Conservation (phyloP, 2,329 filamentous ascomycete genomes). For the Gnomoniopsis smithogilvyi region DNA sequence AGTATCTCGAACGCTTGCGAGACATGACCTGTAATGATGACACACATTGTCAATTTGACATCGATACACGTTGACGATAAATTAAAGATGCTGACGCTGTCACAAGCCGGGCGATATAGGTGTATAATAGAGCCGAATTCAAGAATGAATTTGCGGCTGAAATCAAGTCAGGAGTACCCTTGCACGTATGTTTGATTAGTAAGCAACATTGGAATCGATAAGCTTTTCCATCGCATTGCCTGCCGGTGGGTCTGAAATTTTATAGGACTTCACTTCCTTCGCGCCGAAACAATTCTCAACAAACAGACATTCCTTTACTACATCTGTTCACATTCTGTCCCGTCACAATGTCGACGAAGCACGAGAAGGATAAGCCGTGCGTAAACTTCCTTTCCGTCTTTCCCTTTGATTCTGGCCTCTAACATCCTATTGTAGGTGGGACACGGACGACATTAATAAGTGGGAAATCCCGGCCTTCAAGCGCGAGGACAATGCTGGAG, state of each 20-base stretch:
- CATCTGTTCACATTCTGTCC: neutral
- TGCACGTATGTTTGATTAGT: no score
- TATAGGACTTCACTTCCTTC: neutral
- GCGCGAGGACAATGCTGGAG: constrained; percentile 77
- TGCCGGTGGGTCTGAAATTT: constrained; percentile 5
- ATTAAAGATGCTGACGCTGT: no score
- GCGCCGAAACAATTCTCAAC: neutral
- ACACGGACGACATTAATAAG: constrained; percentile 95
- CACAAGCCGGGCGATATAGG: no score
- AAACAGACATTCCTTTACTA: neutral
- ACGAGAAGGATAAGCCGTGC: constrained; percentile 78
- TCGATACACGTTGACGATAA: no score
- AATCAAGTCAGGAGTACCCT: no score
- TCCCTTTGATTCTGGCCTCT: neutral
- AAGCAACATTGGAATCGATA: neutral
- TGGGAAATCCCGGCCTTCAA: constrained; percentile 91
- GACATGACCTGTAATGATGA: no score
- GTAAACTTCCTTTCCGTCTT: neutral
- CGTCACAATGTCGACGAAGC: constrained; percentile 73
- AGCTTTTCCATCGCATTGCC: neutral
- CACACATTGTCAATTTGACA: no score
- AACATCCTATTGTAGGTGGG: constrained; percentile 51
- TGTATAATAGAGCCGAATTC: no score
- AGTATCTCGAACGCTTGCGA: no score
- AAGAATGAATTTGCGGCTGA: no score